Evolutionary conservation across 2,329 filamentous ascomycete genomes (phyloP).

Genomic region (Xylogone sp.): DNA sequence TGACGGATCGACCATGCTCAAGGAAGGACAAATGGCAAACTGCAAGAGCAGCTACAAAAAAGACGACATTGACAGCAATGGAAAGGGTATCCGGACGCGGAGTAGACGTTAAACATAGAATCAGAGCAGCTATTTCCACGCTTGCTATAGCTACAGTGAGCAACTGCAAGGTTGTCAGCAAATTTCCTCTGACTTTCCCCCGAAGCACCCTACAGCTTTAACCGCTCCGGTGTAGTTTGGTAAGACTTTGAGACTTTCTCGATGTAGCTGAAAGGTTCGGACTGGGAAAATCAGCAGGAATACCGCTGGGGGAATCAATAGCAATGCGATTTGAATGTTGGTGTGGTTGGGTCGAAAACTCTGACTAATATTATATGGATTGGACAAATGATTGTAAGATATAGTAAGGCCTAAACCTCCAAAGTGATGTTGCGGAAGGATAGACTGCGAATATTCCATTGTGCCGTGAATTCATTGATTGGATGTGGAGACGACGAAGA

Average conservation of each 20-base stretch:
- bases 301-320: neutral
- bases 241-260: slow-evolving; percentile 3
- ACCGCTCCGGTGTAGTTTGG: neutral
- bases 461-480: no score
- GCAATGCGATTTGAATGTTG: neutral
- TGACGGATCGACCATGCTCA: slow-evolving; percentile 5
- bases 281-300: slow-evolving; percentile 3
- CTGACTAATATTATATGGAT: no score
- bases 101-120: neutral
- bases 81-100: neutral
- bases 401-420: no score
- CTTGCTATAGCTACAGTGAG: neutral
- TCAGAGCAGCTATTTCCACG: neutral
- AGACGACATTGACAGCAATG: neutral
- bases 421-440: no score
- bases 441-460: no score
- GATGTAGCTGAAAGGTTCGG: neutral
- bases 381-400: no score
- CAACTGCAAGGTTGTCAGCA: neutral
- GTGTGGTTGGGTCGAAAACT: no score
- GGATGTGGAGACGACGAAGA: no score
- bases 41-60: neutral
- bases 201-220: slow-evolving; percentile 1
- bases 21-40: slow-evolving; percentile 2
- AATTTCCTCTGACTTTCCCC: neutral